Evolutionary conservation across 2,329 filamentous ascomycete genomes (phyloP).

Genomic region (Tolypocladium ovalisporum): DNA sequence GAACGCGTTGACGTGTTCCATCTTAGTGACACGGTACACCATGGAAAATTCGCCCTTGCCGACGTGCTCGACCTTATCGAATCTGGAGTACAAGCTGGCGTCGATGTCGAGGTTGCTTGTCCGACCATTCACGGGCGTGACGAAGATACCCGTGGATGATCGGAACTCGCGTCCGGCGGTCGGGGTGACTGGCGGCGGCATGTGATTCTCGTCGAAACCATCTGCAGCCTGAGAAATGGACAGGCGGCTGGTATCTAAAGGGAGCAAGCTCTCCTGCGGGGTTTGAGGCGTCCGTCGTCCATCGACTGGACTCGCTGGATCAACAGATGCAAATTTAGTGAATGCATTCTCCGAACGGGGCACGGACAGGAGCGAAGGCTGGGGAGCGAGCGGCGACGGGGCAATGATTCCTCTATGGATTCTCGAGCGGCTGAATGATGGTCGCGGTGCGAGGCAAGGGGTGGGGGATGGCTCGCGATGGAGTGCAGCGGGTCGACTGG

Average conservation of each 20-base stretch:
- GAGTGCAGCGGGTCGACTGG: conserved; percentile 15
- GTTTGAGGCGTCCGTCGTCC: conserved; percentile 61
- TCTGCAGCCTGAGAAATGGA: conserved; percentile 60
- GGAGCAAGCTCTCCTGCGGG: conserved; percentile 62
- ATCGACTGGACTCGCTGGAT: conserved; percentile 52
- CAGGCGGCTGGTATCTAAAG: conserved; percentile 70
- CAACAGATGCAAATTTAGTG: conserved; percentile 37
- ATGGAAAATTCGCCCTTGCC: conserved; percentile 89
- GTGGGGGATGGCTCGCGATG: conserved; percentile 19
- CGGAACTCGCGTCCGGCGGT: conserved; percentile 48
- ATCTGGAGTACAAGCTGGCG: conserved; percentile 59
- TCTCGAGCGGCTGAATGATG: conserved; percentile 25
- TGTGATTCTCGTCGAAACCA: conserved; percentile 19
- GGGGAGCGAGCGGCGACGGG: conserved; percentile 21
- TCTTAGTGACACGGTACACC: conserved; percentile 66
- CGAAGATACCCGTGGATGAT: conserved; percentile 42
- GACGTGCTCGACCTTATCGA: conserved; percentile 68
- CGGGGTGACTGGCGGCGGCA: conserved; percentile 63
- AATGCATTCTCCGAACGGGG: conserved; percentile 25
- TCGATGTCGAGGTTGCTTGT: conserved; percentile 63
- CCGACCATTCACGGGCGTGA: conserved; percentile 59
- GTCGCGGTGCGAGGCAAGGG: conserved; percentile 20
- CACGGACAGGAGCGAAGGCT: conserved; percentile 14
- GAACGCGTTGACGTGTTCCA: conserved; percentile 19
- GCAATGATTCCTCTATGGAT: conserved; percentile 18